These are phyloP conservation scores for Phytophthora brassicae DNA, from an alignment of 352 stramenopile species.

Conservation along the genomic window DNA sequence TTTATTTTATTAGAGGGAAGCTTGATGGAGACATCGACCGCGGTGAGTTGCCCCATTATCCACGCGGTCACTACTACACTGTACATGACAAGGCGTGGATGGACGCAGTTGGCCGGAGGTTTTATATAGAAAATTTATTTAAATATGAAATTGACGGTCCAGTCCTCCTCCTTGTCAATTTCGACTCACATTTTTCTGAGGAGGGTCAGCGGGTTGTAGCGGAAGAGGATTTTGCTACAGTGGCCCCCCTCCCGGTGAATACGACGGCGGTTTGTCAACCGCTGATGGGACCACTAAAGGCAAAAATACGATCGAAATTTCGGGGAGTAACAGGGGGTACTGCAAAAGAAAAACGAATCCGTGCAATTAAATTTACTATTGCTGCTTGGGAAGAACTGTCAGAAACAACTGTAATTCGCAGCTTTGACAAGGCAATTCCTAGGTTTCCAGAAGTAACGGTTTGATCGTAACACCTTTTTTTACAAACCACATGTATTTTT, in stretches of 20 bases:
- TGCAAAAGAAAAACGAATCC: neutral
- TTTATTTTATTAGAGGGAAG: neutral
- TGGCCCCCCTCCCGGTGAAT: conserved; percentile 10
- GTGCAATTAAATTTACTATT: too few species aligned
- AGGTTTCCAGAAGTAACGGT: too few species aligned
- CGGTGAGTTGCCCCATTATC: neutral
- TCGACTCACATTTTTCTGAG: conserved; percentile 20
- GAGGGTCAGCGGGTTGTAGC: conserved; percentile 5
- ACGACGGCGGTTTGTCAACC: conserved; percentile 21
- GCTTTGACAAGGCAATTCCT: too few species aligned
- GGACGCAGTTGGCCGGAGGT: neutral
- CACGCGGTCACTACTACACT: neutral
- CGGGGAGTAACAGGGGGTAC: neutral
- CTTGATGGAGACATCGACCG: neutral
- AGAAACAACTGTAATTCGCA: too few species aligned
- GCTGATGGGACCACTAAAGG: conserved; percentile 14
- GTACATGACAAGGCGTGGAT: neutral
- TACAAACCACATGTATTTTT: too few species aligned
- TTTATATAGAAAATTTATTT: neutral
- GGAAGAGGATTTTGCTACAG: neutral
- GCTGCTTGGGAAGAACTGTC: too few species aligned
- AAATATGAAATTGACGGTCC: conserved; percentile 7
- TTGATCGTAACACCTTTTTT: too few species aligned
- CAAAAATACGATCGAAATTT: neutral
- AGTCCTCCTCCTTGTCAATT: conserved; percentile 20